These are phyloP conservation scores for Pezicula radicicola DNA, from an alignment of 2,329 filamentous ascomycete species.

Conservation along the genomic window DNA sequence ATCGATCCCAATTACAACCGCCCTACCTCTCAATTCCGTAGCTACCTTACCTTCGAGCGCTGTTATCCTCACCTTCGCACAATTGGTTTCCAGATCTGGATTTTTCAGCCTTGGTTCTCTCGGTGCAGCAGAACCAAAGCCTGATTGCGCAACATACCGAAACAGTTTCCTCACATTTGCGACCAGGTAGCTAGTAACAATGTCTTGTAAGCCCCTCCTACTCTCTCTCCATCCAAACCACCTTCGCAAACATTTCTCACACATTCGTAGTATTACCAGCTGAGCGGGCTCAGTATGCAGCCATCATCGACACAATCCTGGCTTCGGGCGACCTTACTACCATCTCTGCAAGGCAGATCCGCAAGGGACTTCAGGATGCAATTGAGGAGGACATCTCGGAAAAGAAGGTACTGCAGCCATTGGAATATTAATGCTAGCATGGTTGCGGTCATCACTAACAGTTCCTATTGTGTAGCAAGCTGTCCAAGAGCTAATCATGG, in stretches of 20 bases:
- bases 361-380: constrained; percentile 27
- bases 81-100: background rate
- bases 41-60: no score
- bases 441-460: background rate
- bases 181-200: background rate
- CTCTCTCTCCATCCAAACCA: background rate
- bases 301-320: constrained; percentile 36
- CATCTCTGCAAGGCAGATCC: constrained; percentile 34
- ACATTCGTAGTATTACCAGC: constrained; percentile 21
- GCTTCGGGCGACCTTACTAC: constrained; percentile 30
- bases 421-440: background rate
- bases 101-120: background rate
- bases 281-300: constrained; percentile 28
- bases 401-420: constrained; percentile 29
- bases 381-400: constrained; percentile 31
- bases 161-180: no score
- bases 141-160: no score
- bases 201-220: background rate
- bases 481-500: constrained; percentile 51
- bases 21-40: no score
- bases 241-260: constrained; percentile 4
- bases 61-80: no score
- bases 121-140: no score
- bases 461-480: constrained; percentile 34
- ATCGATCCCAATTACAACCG: background rate